These are phyloP conservation scores for Leccinum disarticulatum DNA, from an alignment of 768 basidiomycete genomes.

Conservation along the genomic window DNA sequence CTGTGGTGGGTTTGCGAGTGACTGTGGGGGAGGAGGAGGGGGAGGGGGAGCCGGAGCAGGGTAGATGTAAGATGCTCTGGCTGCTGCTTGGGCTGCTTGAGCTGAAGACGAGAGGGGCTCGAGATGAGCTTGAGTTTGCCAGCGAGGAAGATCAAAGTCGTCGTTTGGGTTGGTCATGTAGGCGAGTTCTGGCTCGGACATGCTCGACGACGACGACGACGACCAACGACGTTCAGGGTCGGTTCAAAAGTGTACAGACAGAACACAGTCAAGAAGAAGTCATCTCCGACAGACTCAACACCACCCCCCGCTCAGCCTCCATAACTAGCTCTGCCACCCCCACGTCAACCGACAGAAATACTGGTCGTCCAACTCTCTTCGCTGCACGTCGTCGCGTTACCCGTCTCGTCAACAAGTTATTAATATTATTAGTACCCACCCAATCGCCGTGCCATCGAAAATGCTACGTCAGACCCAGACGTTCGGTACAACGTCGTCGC, in stretches of 20 bases:
- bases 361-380: constrained; percentile 59
- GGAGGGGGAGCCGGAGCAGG: constrained; percentile 40
- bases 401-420: background rate
- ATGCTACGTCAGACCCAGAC: constrained; percentile 57
- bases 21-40: constrained; percentile 35
- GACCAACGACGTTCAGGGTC: constrained; percentile 29
- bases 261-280: background rate
- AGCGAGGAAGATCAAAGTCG: constrained; percentile 71
- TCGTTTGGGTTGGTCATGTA: constrained; percentile 80
- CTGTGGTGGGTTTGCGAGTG: constrained; percentile 38
- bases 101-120: constrained; percentile 57
- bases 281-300: constrained; percentile 31
- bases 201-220: constrained; percentile 31
- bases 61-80: constrained; percentile 55
- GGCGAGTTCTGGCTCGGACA: constrained; percentile 74
- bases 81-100: constrained; percentile 52
- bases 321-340: constrained; percentile 47
- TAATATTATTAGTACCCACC: constrained; percentile 46
- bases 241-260: constrained; percentile 13
- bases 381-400: constrained; percentile 40
- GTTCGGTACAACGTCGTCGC: constrained; percentile 68
- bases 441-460: constrained; percentile 77
- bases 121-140: constrained; percentile 47
- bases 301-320: constrained; percentile 61
- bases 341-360: constrained; percentile 73